These are phyloP conservation scores for Trichoderma endophyticum DNA, from an alignment of 2,329 filamentous ascomycete genomes.

Conservation along the genomic window DNA sequence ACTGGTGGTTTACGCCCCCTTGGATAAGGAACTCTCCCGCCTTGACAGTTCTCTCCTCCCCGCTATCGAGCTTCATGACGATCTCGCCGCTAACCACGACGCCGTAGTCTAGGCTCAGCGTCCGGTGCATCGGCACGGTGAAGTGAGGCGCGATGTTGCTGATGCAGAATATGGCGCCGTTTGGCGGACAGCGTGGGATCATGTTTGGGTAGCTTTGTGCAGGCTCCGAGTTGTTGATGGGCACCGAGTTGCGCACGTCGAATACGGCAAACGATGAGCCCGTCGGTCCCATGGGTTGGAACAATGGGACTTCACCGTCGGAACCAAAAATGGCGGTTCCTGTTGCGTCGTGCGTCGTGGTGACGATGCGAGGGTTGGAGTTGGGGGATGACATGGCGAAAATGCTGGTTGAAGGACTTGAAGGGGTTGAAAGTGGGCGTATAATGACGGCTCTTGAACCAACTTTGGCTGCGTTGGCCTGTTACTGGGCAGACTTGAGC, in stretches of 20 bases:
- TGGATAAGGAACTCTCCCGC: constrained; percentile 41
- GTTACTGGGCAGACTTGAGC: too few relatives aligned
- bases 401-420: background rate
- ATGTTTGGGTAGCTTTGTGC: constrained; percentile 20
- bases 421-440: background rate
- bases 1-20: constrained; percentile 43
- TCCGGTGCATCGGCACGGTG: constrained; percentile 41
- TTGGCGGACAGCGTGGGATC: constrained; percentile 35
- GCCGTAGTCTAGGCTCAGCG: constrained; percentile 40
- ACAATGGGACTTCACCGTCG: constrained; percentile 28
- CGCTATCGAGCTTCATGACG: constrained; percentile 38
- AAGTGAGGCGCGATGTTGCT: constrained; percentile 31
- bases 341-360: constrained; percentile 29
- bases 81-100: constrained; percentile 40
- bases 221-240: constrained; percentile 30
- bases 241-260: constrained; percentile 30
- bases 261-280: constrained; percentile 31
- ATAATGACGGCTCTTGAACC: background rate
- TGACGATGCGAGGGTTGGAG: constrained; percentile 28
- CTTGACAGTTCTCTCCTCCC: constrained; percentile 37
- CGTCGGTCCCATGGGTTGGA: constrained; percentile 33
- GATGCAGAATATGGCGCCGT: constrained; percentile 35
- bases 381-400: background rate
- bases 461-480: too few relatives aligned
- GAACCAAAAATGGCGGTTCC: constrained; percentile 33